Conservation (phyloP, 2,329 filamentous ascomycete species). For the Graphium sp. region DNA sequence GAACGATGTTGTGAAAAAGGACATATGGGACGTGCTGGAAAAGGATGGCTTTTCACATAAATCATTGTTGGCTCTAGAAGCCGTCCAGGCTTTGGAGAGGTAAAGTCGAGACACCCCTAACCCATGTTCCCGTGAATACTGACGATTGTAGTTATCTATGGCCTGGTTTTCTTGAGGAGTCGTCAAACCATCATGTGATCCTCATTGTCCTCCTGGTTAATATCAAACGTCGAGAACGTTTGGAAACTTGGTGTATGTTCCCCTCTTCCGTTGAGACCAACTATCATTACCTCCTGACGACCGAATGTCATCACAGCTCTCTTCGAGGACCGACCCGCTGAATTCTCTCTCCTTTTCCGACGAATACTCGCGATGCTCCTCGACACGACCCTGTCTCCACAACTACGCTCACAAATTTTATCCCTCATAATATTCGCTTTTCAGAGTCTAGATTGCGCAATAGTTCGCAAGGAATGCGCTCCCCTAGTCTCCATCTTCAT, state of each 20-base stretch:
- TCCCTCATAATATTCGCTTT: constrained; percentile 84
- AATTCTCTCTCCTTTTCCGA: constrained; percentile 81
- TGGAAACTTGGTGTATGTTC: constrained; percentile 67
- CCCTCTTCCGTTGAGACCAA: constrained; percentile 1
- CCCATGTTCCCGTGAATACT: constrained; percentile 9
- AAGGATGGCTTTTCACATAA: constrained; percentile 62
- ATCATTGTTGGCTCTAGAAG: constrained; percentile 70
- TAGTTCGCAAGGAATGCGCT: constrained; percentile 91
- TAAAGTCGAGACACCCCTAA: constrained; percentile 21
- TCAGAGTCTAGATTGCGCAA: constrained; percentile 75
- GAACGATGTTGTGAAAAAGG: constrained; percentile 70
- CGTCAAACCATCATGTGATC: constrained; percentile 83
- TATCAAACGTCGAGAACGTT: constrained; percentile 71
- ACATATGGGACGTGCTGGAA: constrained; percentile 81
- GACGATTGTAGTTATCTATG: constrained; percentile 57
- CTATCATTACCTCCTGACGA: neutral
- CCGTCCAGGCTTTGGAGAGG: constrained; percentile 78
- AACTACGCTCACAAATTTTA: constrained; percentile 66
- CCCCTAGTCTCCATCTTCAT: constrained; percentile 86
- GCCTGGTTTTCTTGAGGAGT: constrained; percentile 79
- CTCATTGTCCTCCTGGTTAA: constrained; percentile 75
- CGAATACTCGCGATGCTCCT: constrained; percentile 77
- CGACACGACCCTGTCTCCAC: constrained; percentile 46
- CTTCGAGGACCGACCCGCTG: constrained; percentile 59
- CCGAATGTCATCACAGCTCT: constrained; percentile 24